Percentiles rank a stretch among this genome's conserved stretches.
Conservation (phyloP, 1,284 basidiomycete species). For the Melampsora abietis-canadensis region DNA sequence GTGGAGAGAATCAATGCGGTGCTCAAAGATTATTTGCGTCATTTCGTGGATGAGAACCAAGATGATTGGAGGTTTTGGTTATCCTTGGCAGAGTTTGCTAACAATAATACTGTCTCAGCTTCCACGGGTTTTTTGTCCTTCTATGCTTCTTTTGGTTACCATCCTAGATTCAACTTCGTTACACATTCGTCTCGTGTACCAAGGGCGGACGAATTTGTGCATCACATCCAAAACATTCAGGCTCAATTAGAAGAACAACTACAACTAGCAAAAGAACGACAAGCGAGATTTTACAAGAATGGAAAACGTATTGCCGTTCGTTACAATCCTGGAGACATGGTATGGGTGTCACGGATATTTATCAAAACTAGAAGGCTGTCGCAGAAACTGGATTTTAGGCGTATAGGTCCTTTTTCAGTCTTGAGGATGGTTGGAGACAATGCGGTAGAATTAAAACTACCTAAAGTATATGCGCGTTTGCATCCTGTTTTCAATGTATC, state of each 20-base stretch:
- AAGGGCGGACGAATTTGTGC: not conserved
- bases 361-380: not conserved
- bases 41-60: constrained; percentile 44
- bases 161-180: constrained; percentile 48
- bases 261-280: not conserved
- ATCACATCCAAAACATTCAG: not conserved
- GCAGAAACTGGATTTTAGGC: constrained; percentile 2
- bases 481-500: constrained; percentile 10
- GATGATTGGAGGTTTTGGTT: constrained; percentile 49
- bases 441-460: not conserved
- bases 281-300: constrained; percentile 5
- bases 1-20: constrained; percentile 6
- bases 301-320: not conserved
- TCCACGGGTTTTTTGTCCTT: constrained; percentile 55
- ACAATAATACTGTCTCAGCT: constrained; percentile 51
- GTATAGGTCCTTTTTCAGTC: not conserved
- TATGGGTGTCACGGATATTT: not conserved
- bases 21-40: constrained; percentile 42
- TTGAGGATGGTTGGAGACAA: not conserved
- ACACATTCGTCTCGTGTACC: not conserved
- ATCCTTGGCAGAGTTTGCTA: constrained; percentile 51
- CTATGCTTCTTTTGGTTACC: constrained; percentile 54
- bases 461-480: not conserved
- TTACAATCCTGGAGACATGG: not conserved
- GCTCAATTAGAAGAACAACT: not conserved